Evolutionary conservation across 139 green algal genomes (phyloP).

Genomic region (Nannochloris sp.): DNA sequence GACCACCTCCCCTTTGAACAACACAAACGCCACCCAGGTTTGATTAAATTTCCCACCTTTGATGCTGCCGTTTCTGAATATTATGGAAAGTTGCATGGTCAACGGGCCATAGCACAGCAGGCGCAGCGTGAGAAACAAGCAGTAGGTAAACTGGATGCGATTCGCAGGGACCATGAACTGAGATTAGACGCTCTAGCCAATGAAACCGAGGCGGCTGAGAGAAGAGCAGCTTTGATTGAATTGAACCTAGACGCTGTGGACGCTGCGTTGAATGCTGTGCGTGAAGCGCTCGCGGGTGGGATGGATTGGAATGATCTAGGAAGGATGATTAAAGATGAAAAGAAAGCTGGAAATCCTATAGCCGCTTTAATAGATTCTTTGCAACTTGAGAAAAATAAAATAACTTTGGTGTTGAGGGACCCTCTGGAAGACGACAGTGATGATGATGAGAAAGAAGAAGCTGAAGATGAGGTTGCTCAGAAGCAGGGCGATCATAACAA

Average conservation of each 20-base stretch:
- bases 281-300: slow-evolving; percentile 65
- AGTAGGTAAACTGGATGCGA: slow-evolving; percentile 68
- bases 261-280: slow-evolving; percentile 73
- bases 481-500: no score
- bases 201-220: slow-evolving; percentile 40
- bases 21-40: not conserved
- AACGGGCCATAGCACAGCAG: slow-evolving; percentile 48
- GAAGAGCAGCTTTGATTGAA: slow-evolving; percentile 65
- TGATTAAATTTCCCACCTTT: slow-evolving; percentile 67
- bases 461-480: not conserved
- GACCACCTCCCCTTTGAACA: slow-evolving; percentile 2
- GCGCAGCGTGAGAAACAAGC: slow-evolving; percentile 50
- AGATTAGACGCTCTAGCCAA: slow-evolving; percentile 53
- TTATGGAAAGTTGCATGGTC: slow-evolving; percentile 76
- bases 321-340: slow-evolving; percentile 60
- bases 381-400: slow-evolving; percentile 63
- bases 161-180: slow-evolving; percentile 58
- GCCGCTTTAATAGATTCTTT: slow-evolving; percentile 68
- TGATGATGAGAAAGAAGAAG: slow-evolving; percentile 8
- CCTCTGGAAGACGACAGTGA: slow-evolving; percentile 61
- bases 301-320: slow-evolving; percentile 87
- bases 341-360: slow-evolving; percentile 82
- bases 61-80: slow-evolving; percentile 88
- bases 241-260: slow-evolving; percentile 85
- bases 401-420: slow-evolving; percentile 78